Conservation (phyloP, 345 rosid genomes). For the Heritiera littoralis region DNA sequence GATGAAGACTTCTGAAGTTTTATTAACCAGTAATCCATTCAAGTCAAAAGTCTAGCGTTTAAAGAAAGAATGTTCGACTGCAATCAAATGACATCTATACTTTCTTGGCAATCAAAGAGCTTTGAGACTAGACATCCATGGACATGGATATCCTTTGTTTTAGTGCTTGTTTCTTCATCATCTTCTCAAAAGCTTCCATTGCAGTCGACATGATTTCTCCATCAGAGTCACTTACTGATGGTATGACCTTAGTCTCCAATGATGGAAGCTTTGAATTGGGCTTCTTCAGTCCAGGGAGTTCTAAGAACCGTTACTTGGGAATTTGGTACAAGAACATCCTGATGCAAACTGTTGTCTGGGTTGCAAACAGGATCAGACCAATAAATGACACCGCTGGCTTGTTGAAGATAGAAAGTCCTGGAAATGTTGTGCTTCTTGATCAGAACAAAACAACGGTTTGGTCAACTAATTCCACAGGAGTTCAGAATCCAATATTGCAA, state of each 20-base stretch:
- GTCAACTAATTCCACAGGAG: slow-evolving; percentile 12
- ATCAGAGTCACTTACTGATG: slow-evolving; percentile 21
- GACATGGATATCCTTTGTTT: slow-evolving; percentile 4
- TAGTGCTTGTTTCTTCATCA: slow-evolving; percentile 5
- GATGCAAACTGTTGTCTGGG: slow-evolving; percentile 19
- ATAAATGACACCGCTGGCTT: slow-evolving; percentile 1
- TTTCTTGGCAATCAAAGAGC: not conserved
- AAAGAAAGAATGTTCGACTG: not conserved
- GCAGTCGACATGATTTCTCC: slow-evolving; percentile 14
- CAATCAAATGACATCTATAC: not conserved
- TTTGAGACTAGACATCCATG: not conserved
- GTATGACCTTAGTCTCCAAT: slow-evolving; percentile 27
- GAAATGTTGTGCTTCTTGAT: slow-evolving; percentile 3
- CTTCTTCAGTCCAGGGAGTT: slow-evolving; percentile 30
- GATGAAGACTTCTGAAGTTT: not conserved
- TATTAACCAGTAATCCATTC: not conserved
- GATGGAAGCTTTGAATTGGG: slow-evolving; percentile 34
- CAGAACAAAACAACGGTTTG: slow-evolving; percentile 12
- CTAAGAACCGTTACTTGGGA: slow-evolving; percentile 28
- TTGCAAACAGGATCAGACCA: slow-evolving; percentile 25
- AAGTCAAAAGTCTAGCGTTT: not conserved
- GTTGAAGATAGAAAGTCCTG: not conserved
- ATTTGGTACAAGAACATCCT: slow-evolving; percentile 26
- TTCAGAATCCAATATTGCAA: slow-evolving; percentile 13
- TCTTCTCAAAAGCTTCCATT: slow-evolving; percentile 8